A percentile compares a stretch with the other conserved stretches of the same genome.
Conservation (phyloP, 495 filamentous ascomycete genomes). For the Gamarada debralockiae region DNA sequence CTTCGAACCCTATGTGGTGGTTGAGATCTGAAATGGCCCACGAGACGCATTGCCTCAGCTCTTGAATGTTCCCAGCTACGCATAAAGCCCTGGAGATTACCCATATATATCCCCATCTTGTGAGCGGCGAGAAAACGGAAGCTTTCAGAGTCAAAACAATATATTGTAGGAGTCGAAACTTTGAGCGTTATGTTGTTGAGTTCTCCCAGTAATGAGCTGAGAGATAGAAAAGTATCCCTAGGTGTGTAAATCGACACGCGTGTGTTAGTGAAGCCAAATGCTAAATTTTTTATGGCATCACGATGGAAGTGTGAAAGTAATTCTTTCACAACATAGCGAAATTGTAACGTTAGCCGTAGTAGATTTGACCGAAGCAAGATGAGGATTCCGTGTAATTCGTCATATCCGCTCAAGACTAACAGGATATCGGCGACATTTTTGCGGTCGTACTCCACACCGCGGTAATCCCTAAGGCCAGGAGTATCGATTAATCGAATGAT, state of each 20-base stretch:
- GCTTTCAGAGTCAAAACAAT: too few species aligned
- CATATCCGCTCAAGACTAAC: constrained; percentile 25
- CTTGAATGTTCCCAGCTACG: too few species aligned
- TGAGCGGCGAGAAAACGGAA: too few species aligned
- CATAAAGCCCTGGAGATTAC: too few species aligned
- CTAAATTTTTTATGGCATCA: constrained; percentile 34
- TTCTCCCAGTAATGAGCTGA: too few species aligned
- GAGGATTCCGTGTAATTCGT: constrained; percentile 40
- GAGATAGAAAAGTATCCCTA: constrained; percentile 40
- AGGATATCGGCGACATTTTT: constrained; percentile 43
- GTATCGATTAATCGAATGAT: constrained; percentile 41
- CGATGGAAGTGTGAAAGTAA: constrained; percentile 38
- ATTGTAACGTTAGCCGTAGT: constrained; percentile 33
- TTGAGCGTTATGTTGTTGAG: too few species aligned
- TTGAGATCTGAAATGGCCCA: too few species aligned
- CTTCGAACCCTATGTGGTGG: too few species aligned
- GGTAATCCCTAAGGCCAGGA: constrained; percentile 40
- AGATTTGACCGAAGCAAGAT: constrained; percentile 44
- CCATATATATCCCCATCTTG: too few species aligned
- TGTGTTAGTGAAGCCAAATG: constrained; percentile 43
- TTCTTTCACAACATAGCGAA: constrained; percentile 38
- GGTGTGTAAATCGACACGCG: constrained; percentile 37
- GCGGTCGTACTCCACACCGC: constrained; percentile 31
- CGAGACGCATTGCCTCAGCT: too few species aligned
- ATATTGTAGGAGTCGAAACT: too few species aligned